Conservation (phyloP, 805 yeast genomes). For the Myxozyma vanderwaltii region DNA sequence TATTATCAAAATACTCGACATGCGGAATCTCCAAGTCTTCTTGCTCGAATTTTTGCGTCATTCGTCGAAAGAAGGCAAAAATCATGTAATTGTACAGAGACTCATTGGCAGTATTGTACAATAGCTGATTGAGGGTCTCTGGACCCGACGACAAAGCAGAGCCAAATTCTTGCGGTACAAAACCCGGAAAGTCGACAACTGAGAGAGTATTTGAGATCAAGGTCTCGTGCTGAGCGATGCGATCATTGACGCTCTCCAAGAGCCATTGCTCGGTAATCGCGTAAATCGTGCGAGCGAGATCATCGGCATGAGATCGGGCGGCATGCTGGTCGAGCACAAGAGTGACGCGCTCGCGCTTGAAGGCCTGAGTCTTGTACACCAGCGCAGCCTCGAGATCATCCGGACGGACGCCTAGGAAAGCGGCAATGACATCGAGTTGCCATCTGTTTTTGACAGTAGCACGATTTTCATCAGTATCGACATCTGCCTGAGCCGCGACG, state of each 20-base stretch:
- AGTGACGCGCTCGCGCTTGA: conserved; percentile 47
- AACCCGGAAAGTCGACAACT: conserved; percentile 48
- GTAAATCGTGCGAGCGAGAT: conserved; percentile 47
- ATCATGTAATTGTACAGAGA: conserved; percentile 46
- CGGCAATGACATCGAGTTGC: conserved; percentile 42
- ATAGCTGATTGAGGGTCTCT: conserved; percentile 43
- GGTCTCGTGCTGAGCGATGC: conserved; percentile 40
- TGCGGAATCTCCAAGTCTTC: conserved; percentile 53
- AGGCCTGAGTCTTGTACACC: conserved; percentile 44
- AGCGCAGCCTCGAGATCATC: conserved; percentile 44
- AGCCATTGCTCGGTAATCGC: conserved; percentile 46
- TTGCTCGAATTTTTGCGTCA: conserved; percentile 44
- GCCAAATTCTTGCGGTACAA: conserved; percentile 36
- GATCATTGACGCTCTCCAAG: conserved; percentile 44
- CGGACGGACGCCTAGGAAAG: conserved; percentile 46
- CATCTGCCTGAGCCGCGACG: conserved; percentile 40
- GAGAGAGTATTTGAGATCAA: conserved; percentile 43
- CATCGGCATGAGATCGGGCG: conserved; percentile 48
- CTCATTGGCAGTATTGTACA: conserved; percentile 49
- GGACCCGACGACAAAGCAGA: conserved; percentile 4
- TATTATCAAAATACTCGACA: conserved; percentile 59
- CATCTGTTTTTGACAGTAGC: conserved; percentile 36
- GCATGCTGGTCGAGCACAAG: conserved; percentile 47
- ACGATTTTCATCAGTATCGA: conserved; percentile 36
- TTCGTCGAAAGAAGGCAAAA: conserved; percentile 44